Evolutionary conservation across 1,284 basidiomycete species (phyloP), one percentile per base, ranked within the genome.

Genomic region (Cerrena zonata): DNA sequence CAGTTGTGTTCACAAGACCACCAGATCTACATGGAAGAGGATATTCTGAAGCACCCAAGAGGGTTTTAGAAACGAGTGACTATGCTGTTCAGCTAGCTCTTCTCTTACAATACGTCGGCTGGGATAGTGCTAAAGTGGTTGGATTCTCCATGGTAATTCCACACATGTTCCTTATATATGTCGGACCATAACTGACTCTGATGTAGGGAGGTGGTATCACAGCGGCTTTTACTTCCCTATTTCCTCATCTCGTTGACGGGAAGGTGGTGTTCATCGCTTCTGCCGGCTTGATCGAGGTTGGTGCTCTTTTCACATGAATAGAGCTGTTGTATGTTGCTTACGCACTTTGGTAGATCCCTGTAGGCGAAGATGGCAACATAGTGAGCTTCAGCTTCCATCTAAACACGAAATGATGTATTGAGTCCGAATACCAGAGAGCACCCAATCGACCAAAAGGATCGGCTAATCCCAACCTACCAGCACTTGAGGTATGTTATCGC

Each of bases 11-110:
- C n/a, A n/a, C n/a, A n/a, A n/a, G n/a, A n/a, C n/a, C n/a, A 36
- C 12, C 55, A 88, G 87, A 91, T 67, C 69, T 89, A 19, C 89
- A 87, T 54, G 88, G 88, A 15, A 77, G 88, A 45, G 87, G 88
- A 4, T 91, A 90, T 63, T 85, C 84, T 0, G 86, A 88, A 56
- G 85, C 85, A 1, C 86, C 86, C 0, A 71, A 79, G 27, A 75
- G 74, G 2, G 72, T 71, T 2, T 86, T 86, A 59, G 73, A 84
- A 53, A 24, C 76, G 1, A 68, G 71, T 2, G 67, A 90, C 3
- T 85, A 85, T 63, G 78, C 79, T 0, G 80, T 78, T 0, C 86
- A 90, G 61, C 80, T 91, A 5, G 86, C 88, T 0, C 75, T 89
- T 2, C 72, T 91, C 47, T 77, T 91, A 77, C 88, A 90, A 57